phyloP scores from a whole-genome alignment of 2,329 filamentous ascomycete genomes.

The Fusarium floridanum region DNA sequence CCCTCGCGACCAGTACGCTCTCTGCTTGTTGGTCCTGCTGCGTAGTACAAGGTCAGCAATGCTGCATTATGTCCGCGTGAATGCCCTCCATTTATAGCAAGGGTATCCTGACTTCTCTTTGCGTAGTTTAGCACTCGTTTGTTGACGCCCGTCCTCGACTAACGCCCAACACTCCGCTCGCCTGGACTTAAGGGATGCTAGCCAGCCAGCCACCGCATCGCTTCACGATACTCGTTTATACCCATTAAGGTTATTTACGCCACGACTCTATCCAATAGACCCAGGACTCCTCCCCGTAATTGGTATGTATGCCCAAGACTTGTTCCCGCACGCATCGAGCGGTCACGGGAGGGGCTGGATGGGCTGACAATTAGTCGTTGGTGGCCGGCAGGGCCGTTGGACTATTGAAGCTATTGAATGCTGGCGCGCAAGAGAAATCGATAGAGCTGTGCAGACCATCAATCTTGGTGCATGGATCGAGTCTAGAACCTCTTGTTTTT shows the following conservation, averaged over 20 bases:
- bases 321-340: not conserved
- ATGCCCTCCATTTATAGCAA: not conserved
- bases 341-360: not conserved
- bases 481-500: not conserved
- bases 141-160: not conserved
- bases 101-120: not conserved
- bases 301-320: not conserved
- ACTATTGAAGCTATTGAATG: not conserved
- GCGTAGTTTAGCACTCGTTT: not conserved
- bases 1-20: not conserved
- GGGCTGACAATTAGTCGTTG: not conserved
- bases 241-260: not conserved
- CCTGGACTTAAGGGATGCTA: not conserved
- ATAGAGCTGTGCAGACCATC: not conserved
- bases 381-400: not conserved
- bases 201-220: not conserved
- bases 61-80: not conserved
- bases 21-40: not conserved
- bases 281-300: too few relatives aligned
- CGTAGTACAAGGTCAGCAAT: not conserved
- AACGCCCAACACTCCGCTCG: not conserved
- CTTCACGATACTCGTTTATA: not conserved
- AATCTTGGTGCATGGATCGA: not conserved
- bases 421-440: not conserved
- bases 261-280: not conserved